These are phyloP conservation scores for Cladophialophora carrionii DNA, from an alignment of 2,329 filamentous ascomycete species.

Conservation along the genomic window DNA sequence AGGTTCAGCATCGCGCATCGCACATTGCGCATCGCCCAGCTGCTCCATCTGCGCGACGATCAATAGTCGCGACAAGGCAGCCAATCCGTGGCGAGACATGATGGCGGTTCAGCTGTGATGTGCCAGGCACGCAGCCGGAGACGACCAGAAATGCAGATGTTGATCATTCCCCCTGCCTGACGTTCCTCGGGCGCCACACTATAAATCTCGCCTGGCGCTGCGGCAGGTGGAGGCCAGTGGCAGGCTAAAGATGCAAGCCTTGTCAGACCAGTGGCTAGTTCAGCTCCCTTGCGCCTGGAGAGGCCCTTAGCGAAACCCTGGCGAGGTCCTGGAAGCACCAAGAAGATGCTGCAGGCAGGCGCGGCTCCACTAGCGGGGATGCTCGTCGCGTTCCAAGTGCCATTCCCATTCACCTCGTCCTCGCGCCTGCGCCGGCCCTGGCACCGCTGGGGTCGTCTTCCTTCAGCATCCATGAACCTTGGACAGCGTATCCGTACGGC, in stretches of 20 bases:
- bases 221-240: constrained; percentile 29
- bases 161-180: constrained; percentile 19
- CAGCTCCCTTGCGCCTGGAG: constrained; percentile 21
- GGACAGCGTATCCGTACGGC: constrained; percentile 15
- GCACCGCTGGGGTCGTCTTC: background rate
- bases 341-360: background rate
- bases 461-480: constrained; percentile 31
- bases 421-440: constrained; percentile 25
- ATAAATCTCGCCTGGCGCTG: constrained; percentile 36
- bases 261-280: constrained; percentile 35
- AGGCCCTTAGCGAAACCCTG: constrained; percentile 21
- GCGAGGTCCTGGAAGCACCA: constrained; percentile 10
- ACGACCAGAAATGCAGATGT: background rate
- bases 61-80: constrained; percentile 17
- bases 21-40: constrained; percentile 14
- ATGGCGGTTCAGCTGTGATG: constrained; percentile 11
- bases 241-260: constrained; percentile 27
- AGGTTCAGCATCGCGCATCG: constrained; percentile 4
- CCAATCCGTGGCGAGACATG: constrained; percentile 14
- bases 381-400: constrained; percentile 11
- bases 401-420: constrained; percentile 18
- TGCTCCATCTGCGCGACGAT: constrained; percentile 3
- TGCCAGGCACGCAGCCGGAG: constrained; percentile 4
- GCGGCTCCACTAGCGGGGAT: constrained; percentile 22
- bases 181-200: constrained; percentile 32